Evolutionary conservation across 2,329 filamentous ascomycete genomes (phyloP).

Genomic region (Thelonectria olida): DNA sequence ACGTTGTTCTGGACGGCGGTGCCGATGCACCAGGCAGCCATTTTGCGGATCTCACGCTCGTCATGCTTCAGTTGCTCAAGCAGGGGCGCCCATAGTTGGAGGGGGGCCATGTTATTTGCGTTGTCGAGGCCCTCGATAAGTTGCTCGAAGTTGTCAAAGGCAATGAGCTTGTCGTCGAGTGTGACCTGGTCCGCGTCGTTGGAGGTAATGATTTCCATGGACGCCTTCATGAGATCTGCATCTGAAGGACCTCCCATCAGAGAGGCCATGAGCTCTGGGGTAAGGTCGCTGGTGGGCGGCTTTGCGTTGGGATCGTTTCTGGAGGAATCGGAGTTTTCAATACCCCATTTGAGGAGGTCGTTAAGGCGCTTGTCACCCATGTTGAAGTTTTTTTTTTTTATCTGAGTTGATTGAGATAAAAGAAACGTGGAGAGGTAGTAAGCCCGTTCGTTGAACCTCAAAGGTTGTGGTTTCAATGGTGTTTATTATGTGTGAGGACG

Average conservation of each 20-base stretch:
- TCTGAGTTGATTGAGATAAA: neutral
- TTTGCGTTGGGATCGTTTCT: slow-evolving; percentile 43
- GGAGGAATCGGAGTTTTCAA: slow-evolving; percentile 56
- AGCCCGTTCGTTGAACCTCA: no score
- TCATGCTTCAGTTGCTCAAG: slow-evolving; percentile 73
- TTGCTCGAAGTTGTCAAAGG: slow-evolving; percentile 96
- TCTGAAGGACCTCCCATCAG: slow-evolving; percentile 89
- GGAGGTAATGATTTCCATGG: slow-evolving; percentile 80
- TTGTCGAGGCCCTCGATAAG: slow-evolving; percentile 94
- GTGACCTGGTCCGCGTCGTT: slow-evolving; percentile 65
- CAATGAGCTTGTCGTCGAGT: slow-evolving; percentile 80
- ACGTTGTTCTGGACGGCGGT: slow-evolving; percentile 97
- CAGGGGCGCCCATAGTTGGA: slow-evolving; percentile 85
- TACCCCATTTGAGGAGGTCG: slow-evolving; percentile 82
- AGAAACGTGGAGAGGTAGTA: no score
- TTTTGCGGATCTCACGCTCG: slow-evolving; percentile 78
- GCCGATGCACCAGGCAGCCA: slow-evolving; percentile 94
- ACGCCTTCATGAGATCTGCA: slow-evolving; percentile 88
- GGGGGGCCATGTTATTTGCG: slow-evolving; percentile 87
- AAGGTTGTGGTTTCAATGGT: neutral
- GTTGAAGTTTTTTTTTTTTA: slow-evolving; percentile 25
- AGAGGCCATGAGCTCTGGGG: slow-evolving; percentile 75
- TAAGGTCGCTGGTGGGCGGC: slow-evolving; percentile 58
- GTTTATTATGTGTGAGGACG: neutral
- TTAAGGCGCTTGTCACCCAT: slow-evolving; percentile 71